Conservation (phyloP, 305 asterid genomes). For the Solanum hybrid region DNA sequence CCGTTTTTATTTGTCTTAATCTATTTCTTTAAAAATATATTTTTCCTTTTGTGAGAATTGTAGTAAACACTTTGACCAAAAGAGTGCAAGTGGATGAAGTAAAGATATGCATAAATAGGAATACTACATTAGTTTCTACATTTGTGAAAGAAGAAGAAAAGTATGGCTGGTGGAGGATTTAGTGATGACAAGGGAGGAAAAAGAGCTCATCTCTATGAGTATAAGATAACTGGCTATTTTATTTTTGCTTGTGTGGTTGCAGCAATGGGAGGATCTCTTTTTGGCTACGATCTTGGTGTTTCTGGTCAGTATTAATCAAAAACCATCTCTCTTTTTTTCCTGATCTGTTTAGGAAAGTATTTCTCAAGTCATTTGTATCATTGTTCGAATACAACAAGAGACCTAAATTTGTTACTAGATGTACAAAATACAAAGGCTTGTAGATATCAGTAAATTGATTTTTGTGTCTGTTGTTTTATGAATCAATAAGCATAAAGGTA, state of each 20-base stretch:
- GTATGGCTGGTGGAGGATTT: slow-evolving; percentile 59
- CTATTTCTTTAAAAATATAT: neutral
- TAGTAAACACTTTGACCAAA: neutral
- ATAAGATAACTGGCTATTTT: slow-evolving; percentile 53
- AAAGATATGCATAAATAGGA: neutral
- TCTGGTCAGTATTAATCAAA: slow-evolving; percentile 37
- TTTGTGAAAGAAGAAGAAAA: neutral
- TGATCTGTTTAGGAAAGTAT: neutral
- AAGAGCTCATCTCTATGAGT: slow-evolving; percentile 62
- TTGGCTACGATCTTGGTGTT: slow-evolving; percentile 74
- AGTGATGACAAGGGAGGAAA: slow-evolving; percentile 28
- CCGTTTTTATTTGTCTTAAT: neutral
- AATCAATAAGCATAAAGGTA: neutral
- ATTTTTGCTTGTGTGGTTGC: slow-evolving; percentile 57
- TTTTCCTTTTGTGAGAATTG: neutral
- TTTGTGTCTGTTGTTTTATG: neutral
- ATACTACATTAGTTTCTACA: neutral
- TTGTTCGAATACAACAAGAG: neutral
- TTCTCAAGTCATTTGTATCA: neutral
- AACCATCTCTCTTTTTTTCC: neutral
- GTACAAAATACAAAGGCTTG: neutral
- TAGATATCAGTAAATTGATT: neutral
- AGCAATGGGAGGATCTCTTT: slow-evolving; percentile 60
- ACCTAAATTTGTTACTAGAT: neutral
- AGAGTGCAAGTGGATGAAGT: neutral